Evolutionary conservation across 495 filamentous ascomycete species (phyloP), one percentile per base, ranked within the genome.

Genomic region (Penicillium roqueforti): DNA sequence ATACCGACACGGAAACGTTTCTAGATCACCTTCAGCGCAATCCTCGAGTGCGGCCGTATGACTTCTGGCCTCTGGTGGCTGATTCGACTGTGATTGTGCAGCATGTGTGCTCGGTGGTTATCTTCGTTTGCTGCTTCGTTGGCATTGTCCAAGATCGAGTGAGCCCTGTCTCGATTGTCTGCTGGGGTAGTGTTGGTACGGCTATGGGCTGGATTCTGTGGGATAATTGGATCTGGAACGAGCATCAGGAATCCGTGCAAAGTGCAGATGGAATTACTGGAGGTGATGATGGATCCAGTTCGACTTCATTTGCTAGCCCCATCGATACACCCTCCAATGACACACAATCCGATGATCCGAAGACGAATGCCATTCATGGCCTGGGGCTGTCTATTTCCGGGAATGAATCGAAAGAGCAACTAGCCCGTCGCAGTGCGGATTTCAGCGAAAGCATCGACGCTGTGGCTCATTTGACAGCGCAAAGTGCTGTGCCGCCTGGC

Each of bases 11-110:
- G 66, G 86, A 87, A 41, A 96, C 91, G 20, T 98, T 98, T 61
- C 87, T 98, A 52, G 92, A 95, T 62, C 89, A 96, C 57, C 82
- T 98, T 9, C 95, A 98, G 68, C 86, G 92, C 20, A 98, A 98
- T 68, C 93, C 92, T 11, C 85, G 91, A 16, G 84, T 97, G 37
- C 86, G 91, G 39, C 92, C 93, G 0, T 98, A 98, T 65, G 91
- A 97, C 65, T 98, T 98, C 74, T 98, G 95, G 91, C 89, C 91
- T 3, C 79, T 98, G 5, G 89, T 97, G 34, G 87, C 91, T 53
- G 93, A 97, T 64, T 92, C 89, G 11, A 98, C 93, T 6, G 91
- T 97, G 47, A 96, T 98, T 57, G 87, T 97, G 11, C 93, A 98
- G 64, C 93, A 98, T 71, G 86, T 97, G 3, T 93, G 88, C 66